Conservation (phyloP, 2,329 filamentous ascomycete genomes). For the Septoria linicola region DNA sequence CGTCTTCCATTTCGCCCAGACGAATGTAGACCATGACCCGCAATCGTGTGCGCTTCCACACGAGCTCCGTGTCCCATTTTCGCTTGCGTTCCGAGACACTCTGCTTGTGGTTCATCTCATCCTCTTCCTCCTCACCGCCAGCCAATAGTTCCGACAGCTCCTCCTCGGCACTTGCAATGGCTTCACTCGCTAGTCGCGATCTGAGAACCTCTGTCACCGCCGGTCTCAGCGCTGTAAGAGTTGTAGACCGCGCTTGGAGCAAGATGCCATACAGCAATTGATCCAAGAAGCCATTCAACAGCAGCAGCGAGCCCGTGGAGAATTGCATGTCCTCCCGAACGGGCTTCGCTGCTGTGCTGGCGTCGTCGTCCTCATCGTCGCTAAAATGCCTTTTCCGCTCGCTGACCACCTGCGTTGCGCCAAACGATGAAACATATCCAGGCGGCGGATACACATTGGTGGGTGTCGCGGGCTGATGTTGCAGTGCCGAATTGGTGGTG, state of each 20-base stretch:
- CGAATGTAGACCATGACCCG: conserved; percentile 99
- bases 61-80: conserved; percentile 85
- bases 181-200: conserved; percentile 80
- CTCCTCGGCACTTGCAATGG: conserved; percentile 78
- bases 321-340: conserved; percentile 67
- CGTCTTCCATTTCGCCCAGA: conserved; percentile 93
- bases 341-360: conserved; percentile 55
- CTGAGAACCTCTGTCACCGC: conserved; percentile 86
- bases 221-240: conserved; percentile 70
- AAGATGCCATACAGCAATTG: conserved; percentile 90
- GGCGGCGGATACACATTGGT: conserved; percentile 66
- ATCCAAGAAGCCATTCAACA: conserved; percentile 91
- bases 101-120: conserved; percentile 36
- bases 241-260: conserved; percentile 74
- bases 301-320: conserved; percentile 67
- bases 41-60: conserved; percentile 90
- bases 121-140: conserved; percentile 66
- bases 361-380: conserved; percentile 55
- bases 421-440: conserved; percentile 82
- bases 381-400: conserved; percentile 71
- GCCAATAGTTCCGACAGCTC: conserved; percentile 86
- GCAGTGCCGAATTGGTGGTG: conserved; percentile 19
- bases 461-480: conserved; percentile 23
- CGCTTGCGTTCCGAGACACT: conserved; percentile 39
- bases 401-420: conserved; percentile 87